Evolutionary conservation across 306 rosid genomes (phyloP).

Genomic region (Crataegus laevigata): DNA sequence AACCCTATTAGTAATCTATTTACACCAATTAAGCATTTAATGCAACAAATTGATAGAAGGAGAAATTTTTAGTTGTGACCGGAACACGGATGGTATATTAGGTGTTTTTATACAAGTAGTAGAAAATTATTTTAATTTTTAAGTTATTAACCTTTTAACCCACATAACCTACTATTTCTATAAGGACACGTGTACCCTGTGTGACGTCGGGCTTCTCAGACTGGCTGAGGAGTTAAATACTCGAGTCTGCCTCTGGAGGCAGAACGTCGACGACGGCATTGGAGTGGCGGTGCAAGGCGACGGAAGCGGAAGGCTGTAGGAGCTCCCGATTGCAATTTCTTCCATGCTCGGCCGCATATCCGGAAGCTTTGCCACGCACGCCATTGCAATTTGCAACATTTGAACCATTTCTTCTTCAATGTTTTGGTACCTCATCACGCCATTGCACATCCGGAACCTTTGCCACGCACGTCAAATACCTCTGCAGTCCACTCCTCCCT

Average conservation of each 20-base stretch:
- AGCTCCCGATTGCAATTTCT: constrained; percentile 84
- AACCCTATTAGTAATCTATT: neutral
- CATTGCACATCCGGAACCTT: too few relatives aligned
- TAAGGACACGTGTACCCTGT: too few relatives aligned
- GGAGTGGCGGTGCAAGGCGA: constrained; percentile 93
- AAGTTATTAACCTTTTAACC: too few relatives aligned
- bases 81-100: too few relatives aligned
- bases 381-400: constrained; percentile 93
- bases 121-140: too few relatives aligned
- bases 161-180: too few relatives aligned
- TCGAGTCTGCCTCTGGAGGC: constrained; percentile 97
- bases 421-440: constrained; percentile 83
- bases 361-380: constrained; percentile 81
- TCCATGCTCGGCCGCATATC: constrained; percentile 85
- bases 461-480: constrained; percentile 91
- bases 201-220: constrained; percentile 99
- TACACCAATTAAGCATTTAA: neutral
- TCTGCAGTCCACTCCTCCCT: constrained; percentile 99
- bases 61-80: too few relatives aligned
- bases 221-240: constrained; percentile 92
- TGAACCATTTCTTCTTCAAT: constrained; percentile 98
- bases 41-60: neutral
- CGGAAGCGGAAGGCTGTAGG: constrained; percentile 89
- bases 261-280: constrained; percentile 94
- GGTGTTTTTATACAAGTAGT: too few relatives aligned